phyloP scores from a whole-genome alignment of 495 filamentous ascomycete species.

The Oidiodendron maius region DNA sequence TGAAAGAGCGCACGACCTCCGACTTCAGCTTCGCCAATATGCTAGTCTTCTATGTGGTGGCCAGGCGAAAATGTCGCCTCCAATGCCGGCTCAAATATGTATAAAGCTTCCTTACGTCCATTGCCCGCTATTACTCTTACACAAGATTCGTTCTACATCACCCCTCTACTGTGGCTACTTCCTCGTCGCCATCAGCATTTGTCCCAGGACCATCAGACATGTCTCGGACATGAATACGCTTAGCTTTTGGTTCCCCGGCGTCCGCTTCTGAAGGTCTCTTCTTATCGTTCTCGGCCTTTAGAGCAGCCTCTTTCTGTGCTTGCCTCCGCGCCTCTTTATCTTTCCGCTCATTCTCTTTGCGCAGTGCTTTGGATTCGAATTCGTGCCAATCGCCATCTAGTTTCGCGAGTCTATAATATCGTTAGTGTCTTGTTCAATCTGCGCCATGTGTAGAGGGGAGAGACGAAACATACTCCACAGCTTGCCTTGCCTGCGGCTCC shows the following conservation, averaged over 20 bases:
- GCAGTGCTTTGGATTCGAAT: conserved; percentile 92
- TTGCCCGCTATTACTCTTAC: no score
- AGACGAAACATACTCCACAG: conserved; percentile 66
- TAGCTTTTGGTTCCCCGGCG: conserved; percentile 12
- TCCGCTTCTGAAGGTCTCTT: conserved; percentile 18
- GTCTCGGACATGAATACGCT: conserved; percentile 13
- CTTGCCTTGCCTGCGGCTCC: conserved; percentile 71
- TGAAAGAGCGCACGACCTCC: no score
- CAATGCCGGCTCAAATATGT: no score
- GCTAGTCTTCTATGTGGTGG: no score
- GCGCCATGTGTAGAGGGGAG: not conserved
- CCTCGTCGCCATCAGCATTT: not conserved
- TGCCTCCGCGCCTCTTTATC: conserved; percentile 52
- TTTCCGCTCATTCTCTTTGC: conserved; percentile 80
- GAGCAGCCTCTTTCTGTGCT: conserved; percentile 17
- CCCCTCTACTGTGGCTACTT: no score
- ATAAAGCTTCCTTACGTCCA: no score
- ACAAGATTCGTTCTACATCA: no score
- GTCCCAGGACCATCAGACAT: conserved; percentile 2
- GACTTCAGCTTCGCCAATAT: no score
- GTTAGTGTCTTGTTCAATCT: conserved; percentile 21
- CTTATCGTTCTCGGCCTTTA: conserved; percentile 22
- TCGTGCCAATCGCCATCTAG: conserved; percentile 98
- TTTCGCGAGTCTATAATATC: conserved; percentile 56
- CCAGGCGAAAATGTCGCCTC: no score